Evolutionary conservation across 768 basidiomycete species (phyloP).

Genomic region (Amanita polypyramis): DNA sequence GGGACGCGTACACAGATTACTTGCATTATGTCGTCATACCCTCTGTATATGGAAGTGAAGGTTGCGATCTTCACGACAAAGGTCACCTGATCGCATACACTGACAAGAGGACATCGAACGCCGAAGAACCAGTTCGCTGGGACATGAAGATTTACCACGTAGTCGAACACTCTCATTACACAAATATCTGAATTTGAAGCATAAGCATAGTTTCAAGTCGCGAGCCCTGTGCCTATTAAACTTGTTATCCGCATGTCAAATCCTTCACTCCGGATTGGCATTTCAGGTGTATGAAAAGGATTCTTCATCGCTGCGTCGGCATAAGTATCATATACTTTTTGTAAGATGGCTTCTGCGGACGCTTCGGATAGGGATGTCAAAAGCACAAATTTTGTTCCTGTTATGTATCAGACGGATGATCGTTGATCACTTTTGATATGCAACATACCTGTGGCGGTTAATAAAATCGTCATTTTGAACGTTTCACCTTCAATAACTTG

Average conservation of each 20-base stretch:
- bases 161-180: background rate
- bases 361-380: slow-evolving; percentile 73
- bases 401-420: background rate
- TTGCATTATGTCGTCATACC: slow-evolving; percentile 2
- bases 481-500: slow-evolving; percentile 95
- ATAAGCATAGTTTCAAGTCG: slow-evolving; percentile 8
- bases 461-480: slow-evolving; percentile 87
- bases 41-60: background rate
- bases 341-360: slow-evolving; percentile 58
- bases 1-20: background rate
- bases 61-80: background rate
- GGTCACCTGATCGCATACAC: background rate
- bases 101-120: background rate
- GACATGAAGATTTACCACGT: background rate
- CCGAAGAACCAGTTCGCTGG: background rate
- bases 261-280: slow-evolving; percentile 89
- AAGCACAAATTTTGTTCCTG: slow-evolving; percentile 94
- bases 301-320: slow-evolving; percentile 98
- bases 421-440: background rate
- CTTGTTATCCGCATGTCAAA: slow-evolving; percentile 69
- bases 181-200: background rate
- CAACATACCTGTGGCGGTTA: slow-evolving; percentile 77
- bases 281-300: slow-evolving; percentile 98
- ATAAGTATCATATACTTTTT: slow-evolving; percentile 88
- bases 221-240: slow-evolving; percentile 41